A percentile compares a stretch with the other conserved stretches of the same genome.
Conservation (phyloP, 2,329 filamentous ascomycete species). For the Xylariaceae sp. region DNA sequence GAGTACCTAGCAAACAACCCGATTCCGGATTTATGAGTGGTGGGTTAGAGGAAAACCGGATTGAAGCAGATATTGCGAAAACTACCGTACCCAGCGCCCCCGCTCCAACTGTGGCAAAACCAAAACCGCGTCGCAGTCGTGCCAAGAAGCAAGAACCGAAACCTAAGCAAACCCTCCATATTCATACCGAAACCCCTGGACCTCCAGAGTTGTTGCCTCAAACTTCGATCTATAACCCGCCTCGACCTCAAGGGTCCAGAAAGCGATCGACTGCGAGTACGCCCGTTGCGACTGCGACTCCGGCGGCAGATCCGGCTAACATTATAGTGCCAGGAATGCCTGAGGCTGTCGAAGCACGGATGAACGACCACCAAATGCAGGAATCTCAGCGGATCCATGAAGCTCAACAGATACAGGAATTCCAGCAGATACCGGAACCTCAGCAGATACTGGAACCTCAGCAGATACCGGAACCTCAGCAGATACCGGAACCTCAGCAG, state of each 20-base stretch:
- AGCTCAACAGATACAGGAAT: no score
- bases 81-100: slow-evolving; percentile 36
- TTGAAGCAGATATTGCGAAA: slow-evolving; percentile 59
- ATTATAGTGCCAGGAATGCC: background rate
- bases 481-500: no score
- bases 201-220: slow-evolving; percentile 42
- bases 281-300: slow-evolving; percentile 15
- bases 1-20: slow-evolving; percentile 54
- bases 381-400: no score
- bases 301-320: background rate
- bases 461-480: no score
- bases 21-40: slow-evolving; percentile 87
- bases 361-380: slow-evolving; percentile 19
- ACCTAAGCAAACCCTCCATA: slow-evolving; percentile 33
- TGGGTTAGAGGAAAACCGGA: slow-evolving; percentile 55
- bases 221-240: slow-evolving; percentile 41
- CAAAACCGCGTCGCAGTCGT: slow-evolving; percentile 34
- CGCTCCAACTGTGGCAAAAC: slow-evolving; percentile 26
- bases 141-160: slow-evolving; percentile 31
- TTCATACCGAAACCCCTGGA: slow-evolving; percentile 42
- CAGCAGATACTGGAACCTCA: no score
- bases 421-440: no score
- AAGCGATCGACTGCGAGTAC: slow-evolving; percentile 15
- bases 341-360: slow-evolving; percentile 2
- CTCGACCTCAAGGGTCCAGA: slow-evolving; percentile 28